These are phyloP conservation scores for Ophiostoma tasmaniense DNA, from an alignment of 2,329 filamentous ascomycete genomes.

Conservation along the genomic window DNA sequence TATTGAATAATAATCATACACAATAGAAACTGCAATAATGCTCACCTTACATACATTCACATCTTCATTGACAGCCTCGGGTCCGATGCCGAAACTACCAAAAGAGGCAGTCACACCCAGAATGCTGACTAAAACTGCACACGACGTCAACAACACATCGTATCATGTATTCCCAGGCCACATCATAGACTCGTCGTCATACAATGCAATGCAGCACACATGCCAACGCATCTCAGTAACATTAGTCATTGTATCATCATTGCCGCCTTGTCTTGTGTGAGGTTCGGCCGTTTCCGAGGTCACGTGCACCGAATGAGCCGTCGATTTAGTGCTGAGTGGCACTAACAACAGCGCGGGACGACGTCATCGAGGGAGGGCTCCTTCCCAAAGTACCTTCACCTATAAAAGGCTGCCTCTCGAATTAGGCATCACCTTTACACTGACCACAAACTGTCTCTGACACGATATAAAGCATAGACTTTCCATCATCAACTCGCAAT, in stretches of 20 bases:
- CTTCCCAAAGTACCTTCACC: not conserved
- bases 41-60: too few relatives aligned
- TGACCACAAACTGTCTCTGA: not conserved
- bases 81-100: not conserved
- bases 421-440: conserved; percentile 9
- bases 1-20: too few relatives aligned
- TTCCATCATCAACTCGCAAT: not conserved
- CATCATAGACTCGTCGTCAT: not conserved
- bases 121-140: not conserved
- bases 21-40: too few relatives aligned
- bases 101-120: not conserved
- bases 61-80: too few relatives aligned
- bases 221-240: not conserved
- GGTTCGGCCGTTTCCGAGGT: not conserved
- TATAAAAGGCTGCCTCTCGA: conserved; percentile 9
- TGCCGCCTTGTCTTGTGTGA: not conserved
- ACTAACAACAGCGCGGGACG: conserved; percentile 6
- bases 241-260: not conserved
- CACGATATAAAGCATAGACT: not conserved
- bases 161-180: not conserved
- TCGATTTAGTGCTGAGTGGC: not conserved
- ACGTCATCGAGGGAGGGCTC: conserved; percentile 14
- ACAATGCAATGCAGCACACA: not conserved
- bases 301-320: not conserved
- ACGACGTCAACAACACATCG: not conserved